These are phyloP conservation scores for Pleurotus pulmonarius DNA, from an alignment of 768 basidiomycete species.

Conservation along the genomic window DNA sequence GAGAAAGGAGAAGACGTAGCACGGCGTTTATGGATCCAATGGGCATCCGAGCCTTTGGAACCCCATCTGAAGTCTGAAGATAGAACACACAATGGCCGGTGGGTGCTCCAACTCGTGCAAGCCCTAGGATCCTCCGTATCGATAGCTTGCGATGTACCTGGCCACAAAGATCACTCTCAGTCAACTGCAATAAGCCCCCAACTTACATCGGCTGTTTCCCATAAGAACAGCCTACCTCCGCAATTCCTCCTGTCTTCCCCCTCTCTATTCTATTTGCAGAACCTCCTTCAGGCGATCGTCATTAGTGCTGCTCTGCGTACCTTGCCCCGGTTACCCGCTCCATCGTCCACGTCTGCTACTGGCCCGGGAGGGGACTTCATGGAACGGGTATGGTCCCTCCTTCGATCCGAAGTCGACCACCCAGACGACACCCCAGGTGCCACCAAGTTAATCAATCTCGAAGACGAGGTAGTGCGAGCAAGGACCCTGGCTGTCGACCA, in stretches of 20 bases:
- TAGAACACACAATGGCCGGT: constrained; percentile 20
- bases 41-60: constrained; percentile 21
- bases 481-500: constrained; percentile 24
- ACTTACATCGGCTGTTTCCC: neutral
- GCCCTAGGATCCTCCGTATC: constrained; percentile 36
- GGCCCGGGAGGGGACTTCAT: constrained; percentile 37
- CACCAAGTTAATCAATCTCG: constrained; percentile 64
- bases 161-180: constrained; percentile 11
- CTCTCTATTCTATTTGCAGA: constrained; percentile 55
- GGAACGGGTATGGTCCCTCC: constrained; percentile 61
- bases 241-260: constrained; percentile 60
- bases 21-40: constrained; percentile 28
- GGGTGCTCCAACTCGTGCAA: constrained; percentile 46
- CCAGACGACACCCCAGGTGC: constrained; percentile 18
- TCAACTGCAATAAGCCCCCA: neutral
- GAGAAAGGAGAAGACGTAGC: constrained; percentile 22
- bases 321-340: constrained; percentile 42
- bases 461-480: constrained; percentile 68
- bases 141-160: constrained; percentile 36
- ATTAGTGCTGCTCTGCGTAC: constrained; percentile 59
- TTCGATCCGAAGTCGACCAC: constrained; percentile 52
- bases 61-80: constrained; percentile 8
- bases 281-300: constrained; percentile 67
- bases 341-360: constrained; percentile 7
- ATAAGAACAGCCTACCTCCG: constrained; percentile 54